Evolutionary conservation across 495 filamentous ascomycete genomes (phyloP).

Genomic region (Endocarpon pusillum): DNA sequence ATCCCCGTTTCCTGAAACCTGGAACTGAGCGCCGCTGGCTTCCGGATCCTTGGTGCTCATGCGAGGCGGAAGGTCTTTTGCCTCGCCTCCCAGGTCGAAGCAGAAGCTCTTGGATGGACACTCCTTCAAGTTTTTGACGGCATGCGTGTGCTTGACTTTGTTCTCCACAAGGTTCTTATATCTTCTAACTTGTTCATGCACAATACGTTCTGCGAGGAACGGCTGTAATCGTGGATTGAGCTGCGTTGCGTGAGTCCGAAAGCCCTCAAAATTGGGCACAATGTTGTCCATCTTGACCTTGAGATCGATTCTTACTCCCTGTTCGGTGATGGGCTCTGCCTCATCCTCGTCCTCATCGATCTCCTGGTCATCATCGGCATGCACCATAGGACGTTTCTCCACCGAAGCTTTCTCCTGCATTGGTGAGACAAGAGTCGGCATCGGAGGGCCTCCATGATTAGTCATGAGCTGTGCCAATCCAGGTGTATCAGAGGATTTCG

Average conservation of each 20-base stretch:
- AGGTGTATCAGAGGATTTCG: slow-evolving; percentile 8
- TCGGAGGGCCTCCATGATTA: slow-evolving; percentile 30
- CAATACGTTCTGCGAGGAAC: slow-evolving; percentile 68
- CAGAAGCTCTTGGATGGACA: slow-evolving; percentile 49
- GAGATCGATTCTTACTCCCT: slow-evolving; percentile 32
- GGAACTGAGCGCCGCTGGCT: slow-evolving; percentile 30
- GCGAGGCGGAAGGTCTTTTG: slow-evolving; percentile 28
- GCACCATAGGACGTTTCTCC: slow-evolving; percentile 5
- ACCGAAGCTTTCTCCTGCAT: slow-evolving; percentile 6
- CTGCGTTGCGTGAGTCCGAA: slow-evolving; percentile 54
- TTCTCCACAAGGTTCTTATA: slow-evolving; percentile 64
- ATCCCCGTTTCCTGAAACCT: slow-evolving; percentile 25
- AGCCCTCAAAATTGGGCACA: slow-evolving; percentile 58
- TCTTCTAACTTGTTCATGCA: slow-evolving; percentile 57
- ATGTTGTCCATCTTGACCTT: slow-evolving; percentile 30
- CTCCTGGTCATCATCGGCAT: slow-evolving; percentile 13
- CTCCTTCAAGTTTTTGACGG: slow-evolving; percentile 26
- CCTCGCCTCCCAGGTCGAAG: slow-evolving; percentile 43
- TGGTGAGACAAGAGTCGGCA: slow-evolving; percentile 25
- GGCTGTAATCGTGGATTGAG: slow-evolving; percentile 52
- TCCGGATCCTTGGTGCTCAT: slow-evolving; percentile 15
- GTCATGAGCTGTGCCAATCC: slow-evolving; percentile 30
- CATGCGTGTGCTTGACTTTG: slow-evolving; percentile 51
- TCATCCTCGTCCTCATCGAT: slow-evolving; percentile 30
- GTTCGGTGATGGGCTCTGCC: slow-evolving; percentile 22